Percentiles rank a stretch among this genome's conserved stretches.
These are phyloP conservation scores for Vicia villosa DNA, from an alignment of 306 rosid species.

Conservation along the genomic window DNA sequence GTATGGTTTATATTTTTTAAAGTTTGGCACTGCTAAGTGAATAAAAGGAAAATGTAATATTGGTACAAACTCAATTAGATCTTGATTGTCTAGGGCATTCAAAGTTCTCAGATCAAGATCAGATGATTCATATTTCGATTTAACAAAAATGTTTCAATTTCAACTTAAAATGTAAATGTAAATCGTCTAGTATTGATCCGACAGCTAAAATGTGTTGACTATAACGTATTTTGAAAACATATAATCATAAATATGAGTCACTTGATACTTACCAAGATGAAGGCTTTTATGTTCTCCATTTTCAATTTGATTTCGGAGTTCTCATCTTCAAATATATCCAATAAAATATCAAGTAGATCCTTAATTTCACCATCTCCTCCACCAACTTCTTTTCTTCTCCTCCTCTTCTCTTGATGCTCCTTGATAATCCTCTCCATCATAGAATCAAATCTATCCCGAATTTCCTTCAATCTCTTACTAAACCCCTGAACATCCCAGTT, in stretches of 20 bases:
- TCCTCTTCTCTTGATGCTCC: constrained; percentile 63
- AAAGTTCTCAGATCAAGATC: background rate
- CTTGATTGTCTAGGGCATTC: background rate
- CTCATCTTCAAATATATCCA: constrained; percentile 54
- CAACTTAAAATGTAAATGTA: too few relatives aligned
- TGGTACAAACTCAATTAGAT: background rate
- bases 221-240: background rate
- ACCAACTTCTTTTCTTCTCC: constrained; percentile 31
- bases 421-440: constrained; percentile 56
- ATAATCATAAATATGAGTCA: background rate
- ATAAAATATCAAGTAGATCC: constrained; percentile 65
- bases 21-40: background rate
- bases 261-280: constrained; percentile 54
- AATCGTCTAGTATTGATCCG: background rate
- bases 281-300: constrained; percentile 64
- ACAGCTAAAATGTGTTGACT: background rate
- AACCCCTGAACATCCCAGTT: constrained; percentile 63
- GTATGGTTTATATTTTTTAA: background rate
- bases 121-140: background rate
- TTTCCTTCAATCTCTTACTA: constrained; percentile 44
- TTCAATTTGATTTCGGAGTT: constrained; percentile 50
- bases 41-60: background rate
- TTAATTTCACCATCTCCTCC: constrained; percentile 34
- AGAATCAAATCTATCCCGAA: constrained; percentile 55
- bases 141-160: too few relatives aligned